phyloP scores from a whole-genome alignment of 441 rosid genomes.

The Pelargonium cotyledonis region DNA sequence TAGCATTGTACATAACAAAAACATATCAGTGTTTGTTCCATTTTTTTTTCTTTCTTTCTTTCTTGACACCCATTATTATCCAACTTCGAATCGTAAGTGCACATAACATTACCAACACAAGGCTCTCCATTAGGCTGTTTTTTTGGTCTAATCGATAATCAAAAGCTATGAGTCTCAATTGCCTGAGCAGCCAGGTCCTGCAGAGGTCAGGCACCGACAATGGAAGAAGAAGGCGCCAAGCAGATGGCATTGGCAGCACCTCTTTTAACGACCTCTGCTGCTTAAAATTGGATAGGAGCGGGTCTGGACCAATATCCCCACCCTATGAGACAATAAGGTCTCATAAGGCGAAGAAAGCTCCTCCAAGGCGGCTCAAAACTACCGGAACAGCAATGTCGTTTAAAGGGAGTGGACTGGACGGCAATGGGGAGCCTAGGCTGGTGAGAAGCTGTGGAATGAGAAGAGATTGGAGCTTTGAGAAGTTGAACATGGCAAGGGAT shows the following conservation, averaged over 20 bases:
- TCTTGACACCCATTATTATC: neutral
- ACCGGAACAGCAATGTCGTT: neutral
- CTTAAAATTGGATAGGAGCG: neutral
- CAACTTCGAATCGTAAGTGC: too few relatives aligned
- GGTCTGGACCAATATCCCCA: neutral
- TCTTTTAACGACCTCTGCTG: neutral
- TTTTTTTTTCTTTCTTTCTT: neutral
- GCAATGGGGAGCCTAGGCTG: slow-evolving; percentile 21
- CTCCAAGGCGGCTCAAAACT: neutral
- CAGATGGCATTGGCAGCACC: neutral
- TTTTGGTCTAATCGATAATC: too few relatives aligned
- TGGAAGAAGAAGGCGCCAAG: neutral
- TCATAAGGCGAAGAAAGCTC: neutral
- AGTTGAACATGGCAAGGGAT: slow-evolving; percentile 36
- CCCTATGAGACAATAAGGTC: neutral
- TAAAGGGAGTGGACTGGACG: neutral
- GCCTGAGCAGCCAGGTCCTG: neutral
- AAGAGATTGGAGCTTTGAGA: slow-evolving; percentile 91
- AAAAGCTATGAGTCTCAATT: neutral
- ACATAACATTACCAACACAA: too few relatives aligned
- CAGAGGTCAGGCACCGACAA: neutral
- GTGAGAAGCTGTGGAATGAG: slow-evolving; percentile 71
- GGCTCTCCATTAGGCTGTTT: too few relatives aligned
- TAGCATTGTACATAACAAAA: neutral
- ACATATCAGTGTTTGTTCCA: neutral